Percentiles rank a stretch among this genome's conserved stretches.
Evolutionary conservation across 2,329 filamentous ascomycete genomes (phyloP).

Genomic region (Exserohilum turcica): DNA sequence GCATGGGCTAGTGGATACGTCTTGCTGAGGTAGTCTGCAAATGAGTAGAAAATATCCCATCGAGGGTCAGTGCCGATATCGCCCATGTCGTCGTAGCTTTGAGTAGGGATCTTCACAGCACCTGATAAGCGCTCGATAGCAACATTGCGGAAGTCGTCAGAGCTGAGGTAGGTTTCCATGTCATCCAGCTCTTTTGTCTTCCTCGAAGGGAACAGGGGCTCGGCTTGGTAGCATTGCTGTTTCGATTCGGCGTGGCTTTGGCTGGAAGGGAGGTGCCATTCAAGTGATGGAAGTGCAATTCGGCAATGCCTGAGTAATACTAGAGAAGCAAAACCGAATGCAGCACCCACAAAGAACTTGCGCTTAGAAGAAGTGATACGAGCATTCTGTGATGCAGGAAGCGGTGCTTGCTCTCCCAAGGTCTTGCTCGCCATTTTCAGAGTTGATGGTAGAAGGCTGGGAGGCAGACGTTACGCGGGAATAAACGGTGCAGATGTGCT

Average conservation of each 20-base stretch:
- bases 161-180: slow-evolving; percentile 35
- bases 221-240: slow-evolving; percentile 36
- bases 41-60: slow-evolving; percentile 63
- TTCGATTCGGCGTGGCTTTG: slow-evolving; percentile 3
- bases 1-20: slow-evolving; percentile 48
- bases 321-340: slow-evolving; percentile 6
- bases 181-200: slow-evolving; percentile 36
- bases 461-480: slow-evolving; percentile 2
- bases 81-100: slow-evolving; percentile 62
- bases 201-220: slow-evolving; percentile 31
- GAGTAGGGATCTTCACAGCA: slow-evolving; percentile 60
- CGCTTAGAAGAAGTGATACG: not conserved
- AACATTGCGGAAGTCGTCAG: slow-evolving; percentile 35
- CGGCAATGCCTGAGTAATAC: slow-evolving; percentile 9
- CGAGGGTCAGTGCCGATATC: slow-evolving; percentile 60
- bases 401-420: slow-evolving; percentile 11
- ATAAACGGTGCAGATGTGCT: slow-evolving; percentile 11
- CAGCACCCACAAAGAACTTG: slow-evolving; percentile 5
- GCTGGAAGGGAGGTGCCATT: slow-evolving; percentile 16
- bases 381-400: not conserved
- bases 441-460: slow-evolving; percentile 1
- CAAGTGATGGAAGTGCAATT: slow-evolving; percentile 19
- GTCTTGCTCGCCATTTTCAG: slow-evolving; percentile 19
- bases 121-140: slow-evolving; percentile 50
- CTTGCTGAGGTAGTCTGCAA: slow-evolving; percentile 51